Evolutionary conservation across 2,329 filamentous ascomycete species (phyloP).

Genomic region (Pseudogymnoascus sp.): DNA sequence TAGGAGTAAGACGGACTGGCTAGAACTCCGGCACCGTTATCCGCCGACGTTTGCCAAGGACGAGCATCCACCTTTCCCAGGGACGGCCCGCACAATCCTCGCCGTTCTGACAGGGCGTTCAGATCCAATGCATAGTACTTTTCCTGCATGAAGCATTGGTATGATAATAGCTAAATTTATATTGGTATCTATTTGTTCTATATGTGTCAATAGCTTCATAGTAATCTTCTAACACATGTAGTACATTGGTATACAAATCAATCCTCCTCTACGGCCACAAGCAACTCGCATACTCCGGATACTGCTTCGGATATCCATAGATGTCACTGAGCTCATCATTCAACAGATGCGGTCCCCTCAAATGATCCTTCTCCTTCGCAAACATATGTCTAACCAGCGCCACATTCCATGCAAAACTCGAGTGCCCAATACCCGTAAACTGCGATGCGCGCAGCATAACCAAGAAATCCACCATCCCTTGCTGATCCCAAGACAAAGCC

Average conservation of each 20-base stretch:
- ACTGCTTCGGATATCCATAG: constrained; percentile 16
- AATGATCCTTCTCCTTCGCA: constrained; percentile 13
- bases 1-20: not conserved
- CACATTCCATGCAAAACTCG: constrained; percentile 15
- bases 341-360: constrained; percentile 19
- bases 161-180: not conserved
- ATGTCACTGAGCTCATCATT: constrained; percentile 23
- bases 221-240: not conserved
- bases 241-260: not conserved
- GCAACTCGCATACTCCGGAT: constrained; percentile 21
- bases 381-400: constrained; percentile 21
- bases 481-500: constrained; percentile 14
- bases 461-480: constrained; percentile 15
- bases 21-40: not conserved
- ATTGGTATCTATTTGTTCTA: not conserved
- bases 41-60: not conserved
- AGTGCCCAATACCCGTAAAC: constrained; percentile 14
- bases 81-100: not conserved
- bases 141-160: not conserved
- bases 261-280: constrained; percentile 19
- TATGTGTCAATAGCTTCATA: not conserved
- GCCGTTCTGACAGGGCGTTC: not conserved
- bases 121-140: not conserved
- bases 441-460: constrained; percentile 13
- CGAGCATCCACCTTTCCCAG: not conserved